A percentile compares a stretch with the other conserved stretches of the same genome.
Evolutionary conservation across 495 filamentous ascomycete species (phyloP).

Genomic region (Daldinia decipiens): DNA sequence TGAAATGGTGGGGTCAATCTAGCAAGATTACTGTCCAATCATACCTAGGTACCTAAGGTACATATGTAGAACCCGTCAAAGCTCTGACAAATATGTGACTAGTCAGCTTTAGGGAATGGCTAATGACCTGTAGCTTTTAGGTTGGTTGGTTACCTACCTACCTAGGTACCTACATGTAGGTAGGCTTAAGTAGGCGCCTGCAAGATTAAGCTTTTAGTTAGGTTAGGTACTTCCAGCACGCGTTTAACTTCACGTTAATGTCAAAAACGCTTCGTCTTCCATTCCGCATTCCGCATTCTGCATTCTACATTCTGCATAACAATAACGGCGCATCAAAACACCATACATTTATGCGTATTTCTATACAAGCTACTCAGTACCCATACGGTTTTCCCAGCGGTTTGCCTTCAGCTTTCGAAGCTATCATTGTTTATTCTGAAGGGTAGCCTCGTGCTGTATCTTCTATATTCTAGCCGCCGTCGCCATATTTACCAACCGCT

Average conservation of each 20-base stretch:
- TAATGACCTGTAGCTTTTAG: background rate
- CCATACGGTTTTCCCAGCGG: background rate
- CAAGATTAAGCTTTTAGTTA: no score
- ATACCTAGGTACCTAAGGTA: no score
- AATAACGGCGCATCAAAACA: background rate
- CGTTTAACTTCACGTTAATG: background rate
- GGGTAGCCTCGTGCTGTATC: slow-evolving; percentile 8
- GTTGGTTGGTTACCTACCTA: slow-evolving; percentile 1
- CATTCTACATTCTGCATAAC: no score
- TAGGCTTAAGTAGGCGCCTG: no score
- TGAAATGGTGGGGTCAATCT: background rate
- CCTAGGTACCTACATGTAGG: no score
- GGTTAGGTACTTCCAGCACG: background rate
- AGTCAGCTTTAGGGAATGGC: background rate
- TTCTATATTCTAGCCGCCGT: background rate
- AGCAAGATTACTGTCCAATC: background rate
- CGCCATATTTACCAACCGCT: background rate
- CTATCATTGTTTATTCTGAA: background rate
- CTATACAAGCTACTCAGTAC: background rate
- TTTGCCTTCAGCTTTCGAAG: background rate
- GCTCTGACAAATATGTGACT: background rate
- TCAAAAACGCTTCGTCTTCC: slow-evolving; percentile 1
- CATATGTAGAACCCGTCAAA: background rate
- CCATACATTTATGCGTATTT: background rate
- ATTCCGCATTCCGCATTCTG: background rate